Conservation (phyloP, 1,284 basidiomycete genomes). For the Naganishia cerealis region DNA sequence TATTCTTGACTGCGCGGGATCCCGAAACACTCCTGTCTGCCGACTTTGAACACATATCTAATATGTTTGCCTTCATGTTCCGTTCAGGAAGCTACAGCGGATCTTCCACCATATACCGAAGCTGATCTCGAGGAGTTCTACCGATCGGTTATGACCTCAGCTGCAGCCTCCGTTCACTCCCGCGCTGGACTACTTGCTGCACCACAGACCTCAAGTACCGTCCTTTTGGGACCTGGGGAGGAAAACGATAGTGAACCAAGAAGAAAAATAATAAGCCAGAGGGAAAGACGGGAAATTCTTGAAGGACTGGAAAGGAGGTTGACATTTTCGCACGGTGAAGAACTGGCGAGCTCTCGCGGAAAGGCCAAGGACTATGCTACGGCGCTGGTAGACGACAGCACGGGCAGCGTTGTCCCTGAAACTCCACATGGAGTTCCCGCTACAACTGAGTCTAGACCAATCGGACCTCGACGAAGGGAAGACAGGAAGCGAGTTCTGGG, state of each 20-base stretch:
- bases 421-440: not conserved
- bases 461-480: not conserved
- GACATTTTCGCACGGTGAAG: constrained; percentile 5
- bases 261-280: not conserved
- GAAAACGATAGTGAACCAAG: not conserved
- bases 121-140: constrained; percentile 23
- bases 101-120: constrained; percentile 28
- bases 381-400: not conserved
- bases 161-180: not conserved
- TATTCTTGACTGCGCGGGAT: not conserved
- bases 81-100: constrained; percentile 15
- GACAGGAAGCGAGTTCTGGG: not conserved
- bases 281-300: not conserved
- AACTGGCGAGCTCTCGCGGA: not conserved
- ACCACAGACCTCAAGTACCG: not conserved
- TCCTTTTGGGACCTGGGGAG: not conserved
- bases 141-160: constrained; percentile 13
- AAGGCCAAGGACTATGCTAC: not conserved
- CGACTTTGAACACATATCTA: not conserved
- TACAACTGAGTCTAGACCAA: not conserved
- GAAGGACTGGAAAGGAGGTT: not conserved
- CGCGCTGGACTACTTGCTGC: not conserved
- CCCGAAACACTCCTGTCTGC: not conserved
- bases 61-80: not conserved
- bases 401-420: not conserved